Percentiles rank a stretch among this genome's conserved stretches.
phyloP scores from a whole-genome alignment of 805 yeast genomes.

The Kockiozyma suomiensis region DNA sequence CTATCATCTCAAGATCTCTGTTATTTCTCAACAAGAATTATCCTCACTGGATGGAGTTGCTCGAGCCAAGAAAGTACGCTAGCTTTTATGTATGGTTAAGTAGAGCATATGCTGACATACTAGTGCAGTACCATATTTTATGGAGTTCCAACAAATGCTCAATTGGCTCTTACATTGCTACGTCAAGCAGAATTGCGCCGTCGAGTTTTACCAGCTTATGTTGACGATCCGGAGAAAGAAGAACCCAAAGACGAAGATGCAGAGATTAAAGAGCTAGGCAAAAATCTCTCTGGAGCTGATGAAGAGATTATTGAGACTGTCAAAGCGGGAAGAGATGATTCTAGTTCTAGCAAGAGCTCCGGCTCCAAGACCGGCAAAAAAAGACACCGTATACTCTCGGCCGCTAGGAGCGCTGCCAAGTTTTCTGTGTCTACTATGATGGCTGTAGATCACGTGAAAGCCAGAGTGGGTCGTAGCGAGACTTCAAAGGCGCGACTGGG shows the following conservation, averaged over 20 bases:
- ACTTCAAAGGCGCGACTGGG: slow-evolving; percentile 13
- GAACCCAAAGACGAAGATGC: slow-evolving; percentile 1
- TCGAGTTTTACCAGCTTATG: slow-evolving; percentile 6
- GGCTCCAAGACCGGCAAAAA: neutral
- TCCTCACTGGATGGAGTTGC: slow-evolving; percentile 12
- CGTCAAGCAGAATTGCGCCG: slow-evolving; percentile 15
- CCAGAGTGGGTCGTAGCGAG: slow-evolving; percentile 12
- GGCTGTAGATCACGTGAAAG: slow-evolving; percentile 11
- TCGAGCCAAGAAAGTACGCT: slow-evolving; percentile 19
- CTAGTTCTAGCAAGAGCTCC: neutral
- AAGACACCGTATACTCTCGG: slow-evolving; percentile 3
- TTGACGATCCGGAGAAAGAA: neutral
- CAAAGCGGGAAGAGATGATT: neutral
- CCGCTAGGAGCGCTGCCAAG: slow-evolving; percentile 2
- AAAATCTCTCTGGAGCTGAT: slow-evolving; percentile 2
- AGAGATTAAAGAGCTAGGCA: neutral
- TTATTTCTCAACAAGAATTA: neutral
- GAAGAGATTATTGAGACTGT: neutral
- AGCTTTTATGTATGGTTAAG: neutral
- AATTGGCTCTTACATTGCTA: slow-evolving; percentile 11
- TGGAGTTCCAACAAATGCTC: slow-evolving; percentile 24
- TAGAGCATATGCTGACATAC: neutral
- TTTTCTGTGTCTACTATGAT: slow-evolving; percentile 3
- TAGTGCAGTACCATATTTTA: slow-evolving; percentile 8
- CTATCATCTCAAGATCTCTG: neutral